phyloP scores from a whole-genome alignment of 257 asterid genomes.

The Lantana camara region DNA sequence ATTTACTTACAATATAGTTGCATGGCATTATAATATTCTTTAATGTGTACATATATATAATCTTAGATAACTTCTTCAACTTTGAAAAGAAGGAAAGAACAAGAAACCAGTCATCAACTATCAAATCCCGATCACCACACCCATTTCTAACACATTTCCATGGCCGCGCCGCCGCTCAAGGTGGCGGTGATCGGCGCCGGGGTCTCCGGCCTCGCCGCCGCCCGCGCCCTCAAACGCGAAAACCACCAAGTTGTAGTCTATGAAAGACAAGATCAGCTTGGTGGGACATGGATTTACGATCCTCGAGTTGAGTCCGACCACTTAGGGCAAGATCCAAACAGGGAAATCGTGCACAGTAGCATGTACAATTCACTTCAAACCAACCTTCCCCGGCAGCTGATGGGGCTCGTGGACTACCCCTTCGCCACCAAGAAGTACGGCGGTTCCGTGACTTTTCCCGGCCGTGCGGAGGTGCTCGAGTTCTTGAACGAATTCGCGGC shows the following conservation, averaged over 20 bases:
- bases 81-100: too few species aligned
- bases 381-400: slow-evolving; percentile 54
- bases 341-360: slow-evolving; percentile 53
- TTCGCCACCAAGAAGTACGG: slow-evolving; percentile 25
- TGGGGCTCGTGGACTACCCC: slow-evolving; percentile 60
- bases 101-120: too few species aligned
- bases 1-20: too few species aligned
- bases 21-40: too few species aligned
- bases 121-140: background rate
- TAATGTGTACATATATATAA: too few species aligned
- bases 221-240: too few species aligned
- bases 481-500: slow-evolving; percentile 49
- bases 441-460: slow-evolving; percentile 40
- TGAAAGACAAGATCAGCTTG: slow-evolving; percentile 49
- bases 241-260: slow-evolving; percentile 41
- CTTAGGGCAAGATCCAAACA: slow-evolving; percentile 46
- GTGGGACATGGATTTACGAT: slow-evolving; percentile 63
- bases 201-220: too few species aligned
- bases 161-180: slow-evolving; percentile 31
- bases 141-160: background rate
- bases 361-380: slow-evolving; percentile 48
- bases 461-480: slow-evolving; percentile 55
- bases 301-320: slow-evolving; percentile 56
- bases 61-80: too few species aligned
- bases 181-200: slow-evolving; percentile 76